These are phyloP conservation scores for Cucurbita ficifolia DNA, from an alignment of 306 rosid species.

Conservation along the genomic window DNA sequence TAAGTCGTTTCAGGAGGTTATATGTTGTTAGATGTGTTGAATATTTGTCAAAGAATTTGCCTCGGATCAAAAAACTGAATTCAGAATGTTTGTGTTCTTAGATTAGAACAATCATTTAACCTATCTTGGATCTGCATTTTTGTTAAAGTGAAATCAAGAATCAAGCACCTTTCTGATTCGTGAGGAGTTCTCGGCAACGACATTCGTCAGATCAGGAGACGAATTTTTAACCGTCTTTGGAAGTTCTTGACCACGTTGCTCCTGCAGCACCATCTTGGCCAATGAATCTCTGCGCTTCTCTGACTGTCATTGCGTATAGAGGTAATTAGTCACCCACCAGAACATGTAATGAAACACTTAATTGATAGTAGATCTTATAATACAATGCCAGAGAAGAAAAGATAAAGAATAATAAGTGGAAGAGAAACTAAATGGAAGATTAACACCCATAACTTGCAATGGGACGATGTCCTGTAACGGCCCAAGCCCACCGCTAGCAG, in stretches of 20 bases:
- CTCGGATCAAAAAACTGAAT: neutral
- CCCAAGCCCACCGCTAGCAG: no score
- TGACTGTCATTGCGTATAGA: slow-evolving; percentile 35
- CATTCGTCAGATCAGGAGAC: slow-evolving; percentile 41
- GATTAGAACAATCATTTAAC: neutral
- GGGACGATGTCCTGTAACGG: neutral
- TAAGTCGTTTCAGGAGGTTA: neutral
- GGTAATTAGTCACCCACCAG: neutral
- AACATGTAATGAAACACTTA: neutral
- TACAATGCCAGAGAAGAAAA: neutral
- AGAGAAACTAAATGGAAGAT: neutral
- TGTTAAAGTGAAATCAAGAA: slow-evolving; percentile 9
- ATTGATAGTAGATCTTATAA: neutral
- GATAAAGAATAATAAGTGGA: neutral
- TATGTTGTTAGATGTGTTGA: neutral
- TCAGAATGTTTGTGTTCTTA: neutral
- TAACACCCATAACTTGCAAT: neutral
- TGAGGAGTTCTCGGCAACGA: slow-evolving; percentile 25
- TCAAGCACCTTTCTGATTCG: slow-evolving; percentile 48
- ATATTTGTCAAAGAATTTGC: neutral
- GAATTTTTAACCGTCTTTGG: slow-evolving; percentile 47
- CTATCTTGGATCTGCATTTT: neutral
- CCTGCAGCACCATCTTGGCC: slow-evolving; percentile 64
- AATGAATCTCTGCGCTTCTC: slow-evolving; percentile 71
- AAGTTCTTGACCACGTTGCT: slow-evolving; percentile 68